Base-by-base conservation (phyloP, 371 early-diverging fungal species). In the Thermomucor indicae-seudaticae region DNA sequence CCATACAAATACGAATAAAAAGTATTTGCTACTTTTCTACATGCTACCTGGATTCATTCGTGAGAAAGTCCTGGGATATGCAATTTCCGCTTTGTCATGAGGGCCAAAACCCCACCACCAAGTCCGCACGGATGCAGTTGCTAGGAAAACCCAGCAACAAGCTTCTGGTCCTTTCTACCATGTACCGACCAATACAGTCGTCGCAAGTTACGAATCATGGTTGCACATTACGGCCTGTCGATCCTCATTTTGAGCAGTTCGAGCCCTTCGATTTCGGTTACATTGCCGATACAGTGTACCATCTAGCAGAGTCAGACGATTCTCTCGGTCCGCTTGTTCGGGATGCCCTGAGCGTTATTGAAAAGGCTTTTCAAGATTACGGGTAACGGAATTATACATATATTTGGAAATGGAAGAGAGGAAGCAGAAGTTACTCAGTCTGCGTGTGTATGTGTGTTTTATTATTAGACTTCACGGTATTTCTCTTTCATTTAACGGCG, bases 401-500 rank as follows among this genome's bases (percentile, higher is more conserved):
- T 38, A 0, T 28, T 14, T 28, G 22, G 22, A 23, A 43, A 20
- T 23, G 22, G n/a, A 8, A 43, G 23, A 43, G 2, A 24, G 23
- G 22, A 43, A 23, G 14, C 12, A 10, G 43, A n/a, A n/a, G 14
- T 3, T 17, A 8, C 28, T 27, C 34, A 12, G 14, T 40, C 6
- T 34, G n/a, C 23, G 17, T 27, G 35, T 49, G 34, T 37, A 29
- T 44, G n/a, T 6, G 19, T 41, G 17, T 24, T n/a, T 45, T 25
- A 31, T 16, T 6, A 11, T 27, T 28, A 85, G 83, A 19, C 55
- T 65, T 14, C 64, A 80, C 5, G 77, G 75, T 1, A 52, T 89
- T 6, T 78, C 90, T 2, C 61, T 97, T 25, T 88, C 90, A 48
- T 97, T 95, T 62, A 97, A 97, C 63, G 98, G 98, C 12, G 98